Evolutionary conservation across 306 rosid species (phyloP).

Genomic region (Cucurbita maxima): DNA sequence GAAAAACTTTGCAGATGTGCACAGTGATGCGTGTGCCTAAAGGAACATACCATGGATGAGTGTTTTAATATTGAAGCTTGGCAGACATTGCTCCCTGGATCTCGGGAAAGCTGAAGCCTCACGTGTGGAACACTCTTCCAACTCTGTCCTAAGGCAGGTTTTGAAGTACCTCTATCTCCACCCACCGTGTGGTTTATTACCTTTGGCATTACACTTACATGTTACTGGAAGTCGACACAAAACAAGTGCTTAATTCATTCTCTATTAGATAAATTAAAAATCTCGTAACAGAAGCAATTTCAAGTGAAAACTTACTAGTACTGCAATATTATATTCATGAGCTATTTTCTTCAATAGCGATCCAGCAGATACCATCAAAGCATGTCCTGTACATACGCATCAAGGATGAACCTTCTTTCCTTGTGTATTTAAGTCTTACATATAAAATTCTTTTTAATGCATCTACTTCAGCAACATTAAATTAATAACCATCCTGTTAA

Average conservation of each 20-base stretch:
- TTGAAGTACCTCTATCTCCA: conserved; percentile 61
- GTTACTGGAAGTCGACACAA: not conserved
- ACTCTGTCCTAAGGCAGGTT: conserved; percentile 91
- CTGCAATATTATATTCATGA: conserved; percentile 60
- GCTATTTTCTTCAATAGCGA: conserved; percentile 68
- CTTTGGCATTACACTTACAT: conserved; percentile 30
- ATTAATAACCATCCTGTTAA: not conserved
- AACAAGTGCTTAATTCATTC: not conserved
- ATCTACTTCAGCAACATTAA: not conserved
- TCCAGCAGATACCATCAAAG: conserved; percentile 79
- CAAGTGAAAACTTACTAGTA: conserved; percentile 36
- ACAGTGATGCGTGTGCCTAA: conserved; percentile 6
- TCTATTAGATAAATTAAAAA: not conserved
- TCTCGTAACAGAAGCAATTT: not conserved
- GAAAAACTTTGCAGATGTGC: not conserved
- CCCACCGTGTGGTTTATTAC: conserved; percentile 87
- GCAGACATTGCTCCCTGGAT: conserved; percentile 28
- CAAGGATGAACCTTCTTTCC: conserved; percentile 11
- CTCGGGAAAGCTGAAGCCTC: conserved; percentile 50
- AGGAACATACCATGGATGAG: conserved; percentile 45
- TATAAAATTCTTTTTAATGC: not conserved
- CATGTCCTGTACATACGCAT: conserved; percentile 47
- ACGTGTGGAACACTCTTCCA: conserved; percentile 85
- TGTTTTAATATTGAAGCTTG: conserved; percentile 47
- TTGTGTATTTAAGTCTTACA: not conserved